Conservation (phyloP, 768 basidiomycete genomes). For the Tricholoma saponaceum region DNA sequence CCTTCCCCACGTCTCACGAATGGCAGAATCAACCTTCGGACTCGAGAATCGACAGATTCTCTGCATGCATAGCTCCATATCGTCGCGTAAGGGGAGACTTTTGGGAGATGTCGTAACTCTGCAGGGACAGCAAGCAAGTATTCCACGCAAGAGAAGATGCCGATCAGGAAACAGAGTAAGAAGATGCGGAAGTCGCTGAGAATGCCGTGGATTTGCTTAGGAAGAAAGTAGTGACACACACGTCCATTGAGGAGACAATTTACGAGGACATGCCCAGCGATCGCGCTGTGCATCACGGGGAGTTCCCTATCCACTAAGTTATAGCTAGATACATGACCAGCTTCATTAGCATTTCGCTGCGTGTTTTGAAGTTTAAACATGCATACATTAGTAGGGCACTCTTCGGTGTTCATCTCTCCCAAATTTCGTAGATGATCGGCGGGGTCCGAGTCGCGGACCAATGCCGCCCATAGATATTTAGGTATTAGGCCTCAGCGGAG, state of each 20-base stretch:
- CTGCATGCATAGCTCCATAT: slow-evolving; percentile 29
- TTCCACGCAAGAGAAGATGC: slow-evolving; percentile 2
- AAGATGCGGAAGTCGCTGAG: slow-evolving; percentile 5
- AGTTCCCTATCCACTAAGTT: too few relatives aligned
- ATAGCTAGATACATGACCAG: too few relatives aligned
- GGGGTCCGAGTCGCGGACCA: too few relatives aligned
- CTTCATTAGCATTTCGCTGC: too few relatives aligned
- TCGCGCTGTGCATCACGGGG: background rate
- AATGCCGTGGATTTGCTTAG: background rate
- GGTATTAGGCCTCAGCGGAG: too few relatives aligned
- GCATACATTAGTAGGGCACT: too few relatives aligned
- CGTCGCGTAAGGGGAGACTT: slow-evolving; percentile 26
- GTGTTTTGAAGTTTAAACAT: too few relatives aligned
- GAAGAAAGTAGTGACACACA: background rate
- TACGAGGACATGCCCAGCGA: background rate
- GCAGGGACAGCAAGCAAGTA: slow-evolving; percentile 21
- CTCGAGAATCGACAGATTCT: slow-evolving; percentile 31
- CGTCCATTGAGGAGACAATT: slow-evolving; percentile 1
- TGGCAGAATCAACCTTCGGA: slow-evolving; percentile 31
- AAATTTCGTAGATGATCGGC: too few relatives aligned
- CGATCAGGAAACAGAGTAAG: background rate
- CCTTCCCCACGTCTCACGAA: slow-evolving; percentile 27
- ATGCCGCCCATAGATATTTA: too few relatives aligned
- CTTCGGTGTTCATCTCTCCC: too few relatives aligned
- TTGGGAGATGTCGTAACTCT: slow-evolving; percentile 30